Evolutionary conservation across 169 alveolate species (phyloP).

Genomic region (Plasmodium malariae): DNA sequence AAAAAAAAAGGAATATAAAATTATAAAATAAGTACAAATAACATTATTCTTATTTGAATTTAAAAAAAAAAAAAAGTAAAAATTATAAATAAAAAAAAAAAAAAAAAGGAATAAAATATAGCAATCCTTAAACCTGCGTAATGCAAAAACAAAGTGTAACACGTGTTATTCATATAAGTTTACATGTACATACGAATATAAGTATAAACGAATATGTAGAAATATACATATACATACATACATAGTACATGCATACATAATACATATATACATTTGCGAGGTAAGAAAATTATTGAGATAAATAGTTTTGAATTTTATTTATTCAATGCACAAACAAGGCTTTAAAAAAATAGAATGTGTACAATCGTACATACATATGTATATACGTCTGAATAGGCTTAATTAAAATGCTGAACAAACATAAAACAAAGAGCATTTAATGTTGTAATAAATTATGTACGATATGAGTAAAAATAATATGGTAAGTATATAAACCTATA

Average conservation of each 20-base stretch:
- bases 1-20: slow-evolving; percentile 5
- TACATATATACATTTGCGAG: no score
- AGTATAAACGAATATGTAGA: not conserved
- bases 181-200: not conserved
- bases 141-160: slow-evolving; percentile 10
- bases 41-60: not conserved
- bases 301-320: slow-evolving; percentile 4
- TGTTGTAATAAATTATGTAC: slow-evolving; percentile 3
- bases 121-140: slow-evolving; percentile 34
- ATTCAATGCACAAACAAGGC: slow-evolving; percentile 12
- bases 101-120: slow-evolving; percentile 26
- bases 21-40: slow-evolving; percentile 9
- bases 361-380: not conserved
- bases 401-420: slow-evolving; percentile 15
- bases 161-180: not conserved
- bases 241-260: no score
- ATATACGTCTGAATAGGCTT: not conserved
- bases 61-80: slow-evolving; percentile 16
- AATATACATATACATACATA: not conserved
- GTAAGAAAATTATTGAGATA: no score
- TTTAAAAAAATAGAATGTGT: not conserved
- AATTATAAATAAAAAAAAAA: slow-evolving; percentile 1
- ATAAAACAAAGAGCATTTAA: slow-evolving; percentile 14
- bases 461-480: not conserved
- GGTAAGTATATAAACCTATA: not conserved